Percentiles rank a stretch among this genome's conserved stretches.
Evolutionary conservation across 78 protist genomes (phyloP).

Genomic region (Dictyostelium purpureum): DNA sequence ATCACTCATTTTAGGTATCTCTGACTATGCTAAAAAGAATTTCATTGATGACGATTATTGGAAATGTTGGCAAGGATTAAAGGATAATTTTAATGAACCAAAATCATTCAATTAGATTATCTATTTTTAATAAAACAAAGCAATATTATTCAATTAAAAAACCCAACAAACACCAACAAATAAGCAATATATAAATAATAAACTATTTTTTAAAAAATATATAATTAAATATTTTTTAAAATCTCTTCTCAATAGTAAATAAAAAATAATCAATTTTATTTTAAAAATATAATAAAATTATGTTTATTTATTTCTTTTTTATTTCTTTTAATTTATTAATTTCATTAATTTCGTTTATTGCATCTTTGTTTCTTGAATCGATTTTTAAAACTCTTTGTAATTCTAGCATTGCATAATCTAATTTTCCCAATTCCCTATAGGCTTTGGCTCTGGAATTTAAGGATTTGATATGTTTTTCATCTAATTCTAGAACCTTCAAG

Average conservation of each 20-base stretch:
- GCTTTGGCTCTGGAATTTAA: slow-evolving; percentile 15
- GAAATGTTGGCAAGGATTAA: slow-evolving; percentile 89
- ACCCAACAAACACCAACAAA: no score
- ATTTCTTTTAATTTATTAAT: neutral
- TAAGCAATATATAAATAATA: no score
- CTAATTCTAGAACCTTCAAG: neutral
- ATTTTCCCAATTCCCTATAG: neutral
- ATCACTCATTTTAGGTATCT: slow-evolving; percentile 59
- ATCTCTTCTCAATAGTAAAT: no score
- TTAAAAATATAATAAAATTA: no score
- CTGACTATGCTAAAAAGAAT: slow-evolving; percentile 55
- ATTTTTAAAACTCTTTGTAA: slow-evolving; percentile 1
- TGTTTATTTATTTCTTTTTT: neutral
- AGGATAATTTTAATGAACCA: slow-evolving; percentile 2
- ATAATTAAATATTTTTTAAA: no score
- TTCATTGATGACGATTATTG: slow-evolving; percentile 77
- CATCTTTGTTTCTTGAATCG: neutral
- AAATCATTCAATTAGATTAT: no score
- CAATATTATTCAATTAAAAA: no score
- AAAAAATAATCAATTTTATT: no score
- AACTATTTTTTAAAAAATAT: no score
- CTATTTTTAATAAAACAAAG: no score
- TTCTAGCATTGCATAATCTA: neutral
- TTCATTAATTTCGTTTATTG: neutral
- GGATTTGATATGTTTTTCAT: neutral